These are phyloP conservation scores for Myxozyma lipomycoides DNA, from an alignment of 805 yeast species.

Conservation along the genomic window DNA sequence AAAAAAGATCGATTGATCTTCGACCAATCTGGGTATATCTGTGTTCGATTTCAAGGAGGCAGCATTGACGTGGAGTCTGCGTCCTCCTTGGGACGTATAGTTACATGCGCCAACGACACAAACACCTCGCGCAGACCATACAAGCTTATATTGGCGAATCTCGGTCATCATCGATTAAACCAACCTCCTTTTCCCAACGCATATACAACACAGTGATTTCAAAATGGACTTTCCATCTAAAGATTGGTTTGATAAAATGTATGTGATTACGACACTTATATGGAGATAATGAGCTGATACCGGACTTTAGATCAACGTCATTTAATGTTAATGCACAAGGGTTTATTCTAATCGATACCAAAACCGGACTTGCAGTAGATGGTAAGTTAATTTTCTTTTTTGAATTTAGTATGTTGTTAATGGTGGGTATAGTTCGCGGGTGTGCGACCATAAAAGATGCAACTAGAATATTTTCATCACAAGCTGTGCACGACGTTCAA, in stretches of 20 bases:
- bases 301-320: conserved; percentile 7
- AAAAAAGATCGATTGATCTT: too few relatives aligned
- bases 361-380: conserved; percentile 21
- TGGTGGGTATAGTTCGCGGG: conserved; percentile 18
- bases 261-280: not conserved
- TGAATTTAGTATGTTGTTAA: not conserved
- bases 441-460: conserved; percentile 19
- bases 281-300: not conserved
- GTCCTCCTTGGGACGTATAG: not conserved
- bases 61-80: too few relatives aligned
- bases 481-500: not conserved
- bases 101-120: too few relatives aligned
- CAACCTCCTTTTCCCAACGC: too few relatives aligned
- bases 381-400: conserved; percentile 6
- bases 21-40: too few relatives aligned
- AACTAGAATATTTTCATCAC: not conserved
- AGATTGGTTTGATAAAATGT: conserved; percentile 15
- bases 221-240: conserved; percentile 8
- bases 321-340: conserved; percentile 11
- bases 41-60: too few relatives aligned
- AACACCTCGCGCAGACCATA: too few relatives aligned
- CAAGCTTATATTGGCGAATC: too few relatives aligned
- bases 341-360: conserved; percentile 16
- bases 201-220: too few relatives aligned
- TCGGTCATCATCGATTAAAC: too few relatives aligned